Percentiles rank a stretch among this genome's conserved stretches.
These are phyloP conservation scores for Phytophthora kernoviae DNA, from an alignment of 352 stramenopile species.

Conservation along the genomic window DNA sequence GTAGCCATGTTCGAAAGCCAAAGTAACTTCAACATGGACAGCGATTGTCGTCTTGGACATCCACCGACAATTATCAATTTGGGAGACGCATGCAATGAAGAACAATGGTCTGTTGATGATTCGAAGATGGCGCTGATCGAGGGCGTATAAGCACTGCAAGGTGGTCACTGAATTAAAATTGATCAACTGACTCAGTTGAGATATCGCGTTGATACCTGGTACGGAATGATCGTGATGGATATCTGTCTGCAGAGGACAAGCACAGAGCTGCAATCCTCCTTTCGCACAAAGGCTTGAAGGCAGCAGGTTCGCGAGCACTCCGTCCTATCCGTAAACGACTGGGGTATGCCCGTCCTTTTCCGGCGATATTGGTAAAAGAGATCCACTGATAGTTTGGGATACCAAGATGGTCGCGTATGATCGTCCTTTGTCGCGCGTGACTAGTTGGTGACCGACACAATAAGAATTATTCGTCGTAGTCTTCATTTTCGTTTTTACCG, in stretches of 20 bases:
- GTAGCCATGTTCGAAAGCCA: too few species aligned
- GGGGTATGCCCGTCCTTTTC: slow-evolving; percentile 30
- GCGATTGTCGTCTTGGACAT: too few species aligned
- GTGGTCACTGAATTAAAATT: too few species aligned
- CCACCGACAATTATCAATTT: too few species aligned
- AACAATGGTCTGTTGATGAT: too few species aligned
- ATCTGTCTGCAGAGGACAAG: slow-evolving; percentile 9
- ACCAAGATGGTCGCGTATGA: slow-evolving; percentile 6
- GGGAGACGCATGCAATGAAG: too few species aligned
- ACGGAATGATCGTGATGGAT: too few species aligned
- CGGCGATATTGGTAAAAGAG: slow-evolving; percentile 9
- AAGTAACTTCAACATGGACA: background rate
- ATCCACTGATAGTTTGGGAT: slow-evolving; percentile 1
- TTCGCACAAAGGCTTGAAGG: slow-evolving; percentile 6
- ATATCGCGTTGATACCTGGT: too few species aligned
- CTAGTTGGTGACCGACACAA: background rate
- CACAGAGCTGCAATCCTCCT: background rate
- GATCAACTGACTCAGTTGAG: too few species aligned
- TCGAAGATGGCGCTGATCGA: too few species aligned
- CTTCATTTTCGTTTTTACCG: slow-evolving; percentile 27
- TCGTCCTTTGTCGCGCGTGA: slow-evolving; percentile 4
- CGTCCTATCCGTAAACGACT: slow-evolving; percentile 21
- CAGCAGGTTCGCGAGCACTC: slow-evolving; percentile 27
- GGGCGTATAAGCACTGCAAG: too few species aligned
- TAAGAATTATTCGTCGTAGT: background rate